Conservation (phyloP, 2,329 filamentous ascomycete genomes). For the Colletotrichum costaricense region DNA sequence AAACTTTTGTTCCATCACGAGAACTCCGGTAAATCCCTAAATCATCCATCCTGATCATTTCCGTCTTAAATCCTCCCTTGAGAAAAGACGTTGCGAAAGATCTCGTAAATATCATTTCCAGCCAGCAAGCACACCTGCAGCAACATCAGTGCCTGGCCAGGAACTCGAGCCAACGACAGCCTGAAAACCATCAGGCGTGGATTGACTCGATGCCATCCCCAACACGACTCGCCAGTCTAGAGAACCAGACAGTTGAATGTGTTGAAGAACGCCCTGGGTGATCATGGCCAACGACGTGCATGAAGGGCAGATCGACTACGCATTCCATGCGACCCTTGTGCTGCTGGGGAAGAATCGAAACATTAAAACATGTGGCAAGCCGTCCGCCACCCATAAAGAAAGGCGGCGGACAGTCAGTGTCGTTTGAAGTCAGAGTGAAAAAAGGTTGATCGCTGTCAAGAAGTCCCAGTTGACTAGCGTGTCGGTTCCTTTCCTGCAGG, state of each 20-base stretch:
- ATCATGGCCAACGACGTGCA: not conserved
- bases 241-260: not conserved
- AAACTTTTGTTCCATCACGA: constrained; percentile 35
- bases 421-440: constrained; percentile 10
- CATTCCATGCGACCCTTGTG: constrained; percentile 25
- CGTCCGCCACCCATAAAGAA: not conserved
- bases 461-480: constrained; percentile 26
- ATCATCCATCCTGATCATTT: constrained; percentile 27
- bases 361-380: constrained; percentile 21
- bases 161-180: not conserved
- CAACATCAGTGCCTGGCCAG: constrained; percentile 1
- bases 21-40: constrained; percentile 32
- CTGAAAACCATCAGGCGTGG: not conserved
- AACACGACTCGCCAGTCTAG: not conserved
- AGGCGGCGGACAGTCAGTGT: not conserved
- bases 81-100: constrained; percentile 8
- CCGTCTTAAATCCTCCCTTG: not conserved
- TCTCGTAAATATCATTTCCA: constrained; percentile 24
- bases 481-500: constrained; percentile 34
- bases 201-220: constrained; percentile 4
- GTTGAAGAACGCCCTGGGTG: not conserved
- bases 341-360: constrained; percentile 33
- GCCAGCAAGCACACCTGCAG: constrained; percentile 23
- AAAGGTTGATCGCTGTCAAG: constrained; percentile 27
- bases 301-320: constrained; percentile 16